Conservation (phyloP, 1,284 basidiomycete genomes). For the Leccinum pachyderme region DNA sequence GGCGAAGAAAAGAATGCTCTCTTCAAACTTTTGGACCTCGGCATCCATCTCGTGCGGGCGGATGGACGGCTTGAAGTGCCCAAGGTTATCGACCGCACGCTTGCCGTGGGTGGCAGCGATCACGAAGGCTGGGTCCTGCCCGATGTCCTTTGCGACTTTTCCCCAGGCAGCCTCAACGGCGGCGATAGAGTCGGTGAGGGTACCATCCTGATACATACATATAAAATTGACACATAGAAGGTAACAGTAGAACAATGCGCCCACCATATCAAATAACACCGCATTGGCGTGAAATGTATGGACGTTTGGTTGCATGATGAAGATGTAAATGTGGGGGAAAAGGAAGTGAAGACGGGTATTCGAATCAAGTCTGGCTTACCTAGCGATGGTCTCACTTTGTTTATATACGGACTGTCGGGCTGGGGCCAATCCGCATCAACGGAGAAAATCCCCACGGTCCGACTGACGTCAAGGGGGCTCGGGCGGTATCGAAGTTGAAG, state of each 20-base stretch:
- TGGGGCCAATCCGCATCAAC: conserved; percentile 4
- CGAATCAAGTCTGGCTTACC: conserved; percentile 11
- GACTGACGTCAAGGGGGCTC: conserved; percentile 35
- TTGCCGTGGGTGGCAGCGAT: conserved; percentile 78
- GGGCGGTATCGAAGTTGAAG: conserved; percentile 5
- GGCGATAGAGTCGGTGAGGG: conserved; percentile 71
- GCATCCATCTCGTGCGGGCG: conserved; percentile 62
- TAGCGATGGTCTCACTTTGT: background rate
- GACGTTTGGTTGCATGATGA: conserved; percentile 25
- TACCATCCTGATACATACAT: conserved; percentile 54
- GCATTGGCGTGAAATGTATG: conserved; percentile 53
- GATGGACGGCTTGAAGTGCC: conserved; percentile 57
- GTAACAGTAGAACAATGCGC: conserved; percentile 18
- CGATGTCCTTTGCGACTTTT: conserved; percentile 69
- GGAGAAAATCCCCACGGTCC: background rate
- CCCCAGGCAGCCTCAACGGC: conserved; percentile 81
- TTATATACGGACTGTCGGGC: conserved; percentile 24
- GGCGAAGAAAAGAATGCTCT: conserved; percentile 69
- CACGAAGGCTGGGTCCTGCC: conserved; percentile 61
- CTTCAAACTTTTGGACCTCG: conserved; percentile 68
- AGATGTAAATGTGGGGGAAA: background rate
- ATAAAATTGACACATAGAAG: conserved; percentile 17
- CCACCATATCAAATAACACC: conserved; percentile 73
- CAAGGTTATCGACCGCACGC: conserved; percentile 65
- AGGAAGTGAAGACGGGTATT: conserved; percentile 2